Evolutionary conservation across 148 eudicot species (phyloP).

Genomic region (Chenopodium quinoa): DNA sequence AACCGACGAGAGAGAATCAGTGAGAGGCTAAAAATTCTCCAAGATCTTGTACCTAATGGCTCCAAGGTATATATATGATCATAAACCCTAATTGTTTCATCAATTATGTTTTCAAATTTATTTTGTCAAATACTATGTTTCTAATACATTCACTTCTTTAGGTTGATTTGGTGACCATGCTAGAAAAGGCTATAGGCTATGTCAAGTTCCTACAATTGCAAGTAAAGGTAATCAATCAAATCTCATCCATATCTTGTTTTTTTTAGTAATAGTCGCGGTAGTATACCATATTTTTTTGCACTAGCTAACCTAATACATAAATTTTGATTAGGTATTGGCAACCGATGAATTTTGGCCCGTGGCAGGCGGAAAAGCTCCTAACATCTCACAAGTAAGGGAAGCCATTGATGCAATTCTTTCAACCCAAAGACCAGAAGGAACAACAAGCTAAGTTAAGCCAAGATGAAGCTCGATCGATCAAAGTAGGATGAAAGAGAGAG

Average conservation of each 20-base stretch:
- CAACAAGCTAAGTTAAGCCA: slow-evolving; percentile 36
- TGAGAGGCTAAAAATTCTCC: slow-evolving; percentile 82
- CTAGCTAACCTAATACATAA: not conserved
- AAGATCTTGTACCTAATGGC: slow-evolving; percentile 97
- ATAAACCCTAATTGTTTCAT: slow-evolving; percentile 6
- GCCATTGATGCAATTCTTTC: slow-evolving; percentile 89
- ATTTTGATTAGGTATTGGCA: slow-evolving; percentile 67
- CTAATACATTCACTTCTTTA: slow-evolving; percentile 13
- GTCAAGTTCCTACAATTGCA: slow-evolving; percentile 95
- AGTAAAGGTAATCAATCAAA: slow-evolving; percentile 63
- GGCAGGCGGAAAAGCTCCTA: slow-evolving; percentile 81
- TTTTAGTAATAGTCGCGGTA: too few species aligned
- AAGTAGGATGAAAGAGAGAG: not conserved
- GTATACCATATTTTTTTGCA: too few species aligned
- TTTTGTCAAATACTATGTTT: not conserved
- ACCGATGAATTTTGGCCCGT: slow-evolving; percentile 96
- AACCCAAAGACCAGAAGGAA: slow-evolving; percentile 55
- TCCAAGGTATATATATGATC: slow-evolving; percentile 51
- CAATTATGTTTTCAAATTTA: not conserved
- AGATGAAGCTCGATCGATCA: slow-evolving; percentile 5
- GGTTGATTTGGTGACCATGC: slow-evolving; percentile 99
- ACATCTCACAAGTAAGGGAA: slow-evolving; percentile 81
- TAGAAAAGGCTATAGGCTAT: slow-evolving; percentile 91
- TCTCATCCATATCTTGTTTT: not conserved
- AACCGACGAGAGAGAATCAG: slow-evolving; percentile 94